These are phyloP conservation scores for Bryum argenteum DNA, from an alignment of 225 moss, liverwort and hornwort species.

Conservation along the genomic window DNA sequence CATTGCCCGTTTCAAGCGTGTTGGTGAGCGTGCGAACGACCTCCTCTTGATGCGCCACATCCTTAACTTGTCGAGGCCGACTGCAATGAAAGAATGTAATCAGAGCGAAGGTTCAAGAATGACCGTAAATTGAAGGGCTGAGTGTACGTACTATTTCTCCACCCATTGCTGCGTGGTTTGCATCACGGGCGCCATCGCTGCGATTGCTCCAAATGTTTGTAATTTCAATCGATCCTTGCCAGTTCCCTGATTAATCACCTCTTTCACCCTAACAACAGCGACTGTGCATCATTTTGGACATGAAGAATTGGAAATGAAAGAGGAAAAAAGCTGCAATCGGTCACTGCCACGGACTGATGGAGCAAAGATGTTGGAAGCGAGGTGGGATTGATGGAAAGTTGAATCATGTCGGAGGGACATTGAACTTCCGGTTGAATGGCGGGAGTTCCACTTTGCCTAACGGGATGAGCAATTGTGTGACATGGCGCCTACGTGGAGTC, in stretches of 20 bases:
- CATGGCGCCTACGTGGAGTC: constrained; percentile 6
- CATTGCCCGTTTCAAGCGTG: constrained; percentile 93
- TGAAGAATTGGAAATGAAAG: neutral
- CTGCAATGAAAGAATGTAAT: constrained; percentile 29
- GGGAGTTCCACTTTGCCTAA: constrained; percentile 21
- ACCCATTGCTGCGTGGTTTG: constrained; percentile 94
- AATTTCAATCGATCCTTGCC: neutral
- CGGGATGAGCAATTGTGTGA: neutral
- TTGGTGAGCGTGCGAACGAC: constrained; percentile 86
- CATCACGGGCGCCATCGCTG: constrained; percentile 68
- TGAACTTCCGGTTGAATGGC: neutral
- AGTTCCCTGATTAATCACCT: neutral
- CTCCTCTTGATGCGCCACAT: constrained; percentile 96
- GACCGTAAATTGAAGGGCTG: neutral
- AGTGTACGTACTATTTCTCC: constrained; percentile 79
- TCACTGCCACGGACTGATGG: neutral
- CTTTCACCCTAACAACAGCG: neutral
- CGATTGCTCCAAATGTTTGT: neutral
- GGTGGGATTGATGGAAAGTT: neutral
- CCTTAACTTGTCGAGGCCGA: constrained; percentile 86
- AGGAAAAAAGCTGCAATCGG: neutral
- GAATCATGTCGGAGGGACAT: neutral
- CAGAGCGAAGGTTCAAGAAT: neutral
- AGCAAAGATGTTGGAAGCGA: neutral
- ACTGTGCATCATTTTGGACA: neutral